These are phyloP conservation scores for Plectosphaerella cucumerina DNA, from an alignment of 2,329 filamentous ascomycete genomes.

Conservation along the genomic window DNA sequence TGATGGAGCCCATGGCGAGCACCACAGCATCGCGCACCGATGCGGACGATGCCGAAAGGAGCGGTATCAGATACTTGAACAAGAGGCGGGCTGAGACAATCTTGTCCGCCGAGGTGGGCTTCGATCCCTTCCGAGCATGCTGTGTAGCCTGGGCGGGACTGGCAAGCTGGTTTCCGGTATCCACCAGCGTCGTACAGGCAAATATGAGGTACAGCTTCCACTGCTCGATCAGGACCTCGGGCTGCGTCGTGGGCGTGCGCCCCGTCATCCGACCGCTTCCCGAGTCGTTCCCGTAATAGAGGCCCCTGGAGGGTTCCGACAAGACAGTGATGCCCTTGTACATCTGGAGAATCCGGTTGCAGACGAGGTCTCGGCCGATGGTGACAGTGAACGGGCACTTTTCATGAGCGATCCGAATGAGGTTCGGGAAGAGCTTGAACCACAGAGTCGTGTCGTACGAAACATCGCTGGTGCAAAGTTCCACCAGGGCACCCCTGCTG, in stretches of 20 bases:
- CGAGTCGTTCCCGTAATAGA: constrained; percentile 58
- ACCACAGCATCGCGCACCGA: constrained; percentile 89
- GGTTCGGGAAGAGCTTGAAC: constrained; percentile 97
- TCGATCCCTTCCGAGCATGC: constrained; percentile 81
- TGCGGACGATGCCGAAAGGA: constrained; percentile 74
- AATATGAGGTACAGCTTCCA: constrained; percentile 98
- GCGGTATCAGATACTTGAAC: constrained; percentile 86
- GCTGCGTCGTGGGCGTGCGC: constrained; percentile 65
- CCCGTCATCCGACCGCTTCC: constrained; percentile 46
- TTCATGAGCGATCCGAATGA: constrained; percentile 86
- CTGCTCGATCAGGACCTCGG: constrained; percentile 88
- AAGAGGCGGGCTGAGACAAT: constrained; percentile 84
- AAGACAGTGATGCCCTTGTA: constrained; percentile 77
- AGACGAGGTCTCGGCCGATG: constrained; percentile 86
- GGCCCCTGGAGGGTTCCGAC: constrained; percentile 66
- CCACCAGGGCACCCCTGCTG: constrained; percentile 80
- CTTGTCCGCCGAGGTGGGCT: constrained; percentile 62
- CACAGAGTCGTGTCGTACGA: constrained; percentile 93
- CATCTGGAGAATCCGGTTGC: constrained; percentile 88
- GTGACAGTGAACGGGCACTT: constrained; percentile 89
- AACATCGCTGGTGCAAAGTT: constrained; percentile 91
- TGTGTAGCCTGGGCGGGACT: constrained; percentile 56
- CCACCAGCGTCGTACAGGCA: constrained; percentile 90
- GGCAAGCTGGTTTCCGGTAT: constrained; percentile 64
- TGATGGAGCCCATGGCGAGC: constrained; percentile 88